Evolutionary conservation across 1,284 basidiomycete species (phyloP).

Genomic region (Microbotryum intermedium): DNA sequence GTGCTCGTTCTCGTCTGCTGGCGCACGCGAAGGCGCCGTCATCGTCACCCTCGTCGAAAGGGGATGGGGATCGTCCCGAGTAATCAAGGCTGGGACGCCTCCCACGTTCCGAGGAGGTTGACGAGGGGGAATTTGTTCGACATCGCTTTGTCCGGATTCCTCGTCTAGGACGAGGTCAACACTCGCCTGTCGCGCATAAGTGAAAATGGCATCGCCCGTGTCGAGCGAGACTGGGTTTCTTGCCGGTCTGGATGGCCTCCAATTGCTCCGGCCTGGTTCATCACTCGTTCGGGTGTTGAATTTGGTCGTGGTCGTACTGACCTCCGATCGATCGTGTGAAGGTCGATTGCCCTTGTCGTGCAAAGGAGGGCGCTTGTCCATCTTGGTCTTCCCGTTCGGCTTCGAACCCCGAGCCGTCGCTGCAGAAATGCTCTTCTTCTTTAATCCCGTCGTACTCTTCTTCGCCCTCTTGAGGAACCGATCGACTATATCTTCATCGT

Average conservation of each 20-base stretch:
- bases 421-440: background rate
- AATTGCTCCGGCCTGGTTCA: background rate
- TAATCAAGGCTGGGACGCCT: background rate
- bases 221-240: slow-evolving; percentile 13
- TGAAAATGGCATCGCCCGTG: slow-evolving; percentile 19
- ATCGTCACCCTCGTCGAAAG: too few species aligned
- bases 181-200: slow-evolving; percentile 1
- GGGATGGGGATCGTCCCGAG: too few species aligned
- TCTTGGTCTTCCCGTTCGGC: background rate
- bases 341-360: too few species aligned
- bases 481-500: slow-evolving; percentile 28
- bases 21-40: too few species aligned
- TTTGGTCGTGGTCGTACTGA: background rate
- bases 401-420: background rate
- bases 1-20: slow-evolving; percentile 6
- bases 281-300: background rate
- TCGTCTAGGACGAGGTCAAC: background rate
- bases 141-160: background rate
- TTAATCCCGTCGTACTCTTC: background rate
- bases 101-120: background rate
- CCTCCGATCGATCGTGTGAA: background rate
- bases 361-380: too few species aligned
- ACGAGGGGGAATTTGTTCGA: background rate
- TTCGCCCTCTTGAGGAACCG: slow-evolving; percentile 25
- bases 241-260: background rate